Evolutionary conservation across 306 rosid species (phyloP).

Genomic region (Cyclanthera cordifolia): DNA sequence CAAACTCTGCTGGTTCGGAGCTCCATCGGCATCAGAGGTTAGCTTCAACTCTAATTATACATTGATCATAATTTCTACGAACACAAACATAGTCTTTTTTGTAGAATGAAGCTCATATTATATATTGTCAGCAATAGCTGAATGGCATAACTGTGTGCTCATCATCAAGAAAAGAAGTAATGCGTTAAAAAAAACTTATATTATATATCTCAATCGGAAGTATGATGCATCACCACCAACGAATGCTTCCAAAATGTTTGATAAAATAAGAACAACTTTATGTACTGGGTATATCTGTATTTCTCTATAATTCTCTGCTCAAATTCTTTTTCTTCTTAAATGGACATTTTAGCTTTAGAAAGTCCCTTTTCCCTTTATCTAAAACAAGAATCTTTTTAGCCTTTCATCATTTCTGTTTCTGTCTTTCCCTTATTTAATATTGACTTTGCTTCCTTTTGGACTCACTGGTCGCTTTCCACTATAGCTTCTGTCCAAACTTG

Average conservation of each 20-base stretch:
- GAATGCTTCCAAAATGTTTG: not conserved
- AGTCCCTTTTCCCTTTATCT: slow-evolving; percentile 7
- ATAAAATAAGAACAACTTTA: slow-evolving; percentile 12
- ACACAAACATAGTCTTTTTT: slow-evolving; percentile 8
- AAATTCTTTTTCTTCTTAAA: slow-evolving; percentile 1
- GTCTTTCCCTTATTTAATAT: not conserved
- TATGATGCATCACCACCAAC: slow-evolving; percentile 14
- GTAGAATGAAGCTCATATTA: not conserved
- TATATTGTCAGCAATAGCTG: not conserved
- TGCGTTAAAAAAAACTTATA: not conserved
- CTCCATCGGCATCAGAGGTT: slow-evolving; percentile 3
- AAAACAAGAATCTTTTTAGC: slow-evolving; percentile 11
- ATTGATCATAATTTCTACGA: slow-evolving; percentile 10
- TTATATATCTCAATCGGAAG: not conserved
- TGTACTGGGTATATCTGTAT: not conserved
- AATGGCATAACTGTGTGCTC: too few species aligned
- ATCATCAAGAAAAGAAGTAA: too few species aligned
- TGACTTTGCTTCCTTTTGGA: slow-evolving; percentile 13
- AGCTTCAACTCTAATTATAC: not conserved
- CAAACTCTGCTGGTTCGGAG: not conserved
- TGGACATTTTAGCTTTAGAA: slow-evolving; percentile 9
- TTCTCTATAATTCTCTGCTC: not conserved
- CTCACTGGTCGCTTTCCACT: slow-evolving; percentile 9
- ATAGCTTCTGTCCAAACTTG: not conserved
- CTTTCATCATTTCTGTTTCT: slow-evolving; percentile 12